A percentile compares a stretch with the other conserved stretches of the same genome.
phyloP scores from a whole-genome alignment of 148 eudicot species.

The Arbutus unedo region DNA sequence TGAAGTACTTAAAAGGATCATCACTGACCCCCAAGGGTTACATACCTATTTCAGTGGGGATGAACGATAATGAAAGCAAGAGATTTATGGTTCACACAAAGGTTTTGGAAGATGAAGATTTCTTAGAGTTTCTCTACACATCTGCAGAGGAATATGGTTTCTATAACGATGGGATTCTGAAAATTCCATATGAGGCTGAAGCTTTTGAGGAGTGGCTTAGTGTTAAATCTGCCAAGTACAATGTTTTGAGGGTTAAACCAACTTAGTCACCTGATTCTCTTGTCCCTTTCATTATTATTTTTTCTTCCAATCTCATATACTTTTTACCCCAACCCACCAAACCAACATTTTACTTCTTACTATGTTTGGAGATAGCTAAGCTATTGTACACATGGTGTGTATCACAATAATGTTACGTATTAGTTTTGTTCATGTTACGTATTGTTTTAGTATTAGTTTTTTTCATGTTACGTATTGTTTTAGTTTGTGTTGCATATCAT shows the following conservation, averaged over 20 bases:
- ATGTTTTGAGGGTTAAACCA: constrained; percentile 21
- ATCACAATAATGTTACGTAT: too few species aligned
- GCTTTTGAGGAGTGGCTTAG: constrained; percentile 34
- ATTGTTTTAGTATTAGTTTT: too few species aligned
- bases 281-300: too few species aligned
- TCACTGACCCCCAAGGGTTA: constrained; percentile 24
- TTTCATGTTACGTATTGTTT: too few species aligned
- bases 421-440: too few species aligned
- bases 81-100: constrained; percentile 32
- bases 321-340: too few species aligned
- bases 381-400: too few species aligned
- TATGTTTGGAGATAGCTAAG: too few species aligned
- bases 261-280: neutral
- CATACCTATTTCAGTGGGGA: constrained; percentile 31
- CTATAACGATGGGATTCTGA: constrained; percentile 24
- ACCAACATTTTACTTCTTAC: too few species aligned
- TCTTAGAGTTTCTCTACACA: constrained; percentile 24
- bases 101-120: constrained; percentile 23
- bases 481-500: too few species aligned
- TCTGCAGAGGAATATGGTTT: constrained; percentile 38
- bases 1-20: constrained; percentile 10
- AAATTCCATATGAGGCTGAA: constrained; percentile 32
- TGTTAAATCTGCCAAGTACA: constrained; percentile 15
- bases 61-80: constrained; percentile 16
- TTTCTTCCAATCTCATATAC: too few species aligned